Percentiles rank a stretch among this genome's conserved stretches.
These are phyloP conservation scores for Starmerella vaccinii DNA, from an alignment of 805 yeast genomes.

Conservation along the genomic window DNA sequence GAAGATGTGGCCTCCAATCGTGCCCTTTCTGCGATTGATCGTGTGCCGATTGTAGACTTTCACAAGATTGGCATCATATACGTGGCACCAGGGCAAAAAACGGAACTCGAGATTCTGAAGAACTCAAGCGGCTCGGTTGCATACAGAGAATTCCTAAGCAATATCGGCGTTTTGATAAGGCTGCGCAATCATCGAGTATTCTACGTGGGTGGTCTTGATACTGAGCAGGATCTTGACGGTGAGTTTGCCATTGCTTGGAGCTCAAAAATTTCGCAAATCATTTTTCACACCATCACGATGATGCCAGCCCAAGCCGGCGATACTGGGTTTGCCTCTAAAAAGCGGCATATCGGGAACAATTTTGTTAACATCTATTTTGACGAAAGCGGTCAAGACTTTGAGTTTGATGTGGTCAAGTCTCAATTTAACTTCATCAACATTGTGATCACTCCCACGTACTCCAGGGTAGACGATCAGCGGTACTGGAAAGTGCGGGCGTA, in stretches of 20 bases:
- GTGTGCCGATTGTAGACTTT: constrained; percentile 67
- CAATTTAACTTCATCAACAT: constrained; percentile 78
- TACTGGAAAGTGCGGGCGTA: constrained; percentile 52
- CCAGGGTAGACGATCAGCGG: constrained; percentile 17
- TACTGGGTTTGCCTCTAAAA: constrained; percentile 44
- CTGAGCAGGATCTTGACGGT: constrained; percentile 61
- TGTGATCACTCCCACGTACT: constrained; percentile 51
- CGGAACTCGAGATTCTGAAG: constrained; percentile 53
- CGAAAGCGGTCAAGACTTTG: constrained; percentile 58
- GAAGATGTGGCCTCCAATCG: constrained; percentile 41
- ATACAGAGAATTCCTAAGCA: constrained; percentile 49
- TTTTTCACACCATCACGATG: constrained; percentile 71
- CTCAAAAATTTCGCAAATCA: constrained; percentile 57
- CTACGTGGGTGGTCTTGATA: constrained; percentile 75
- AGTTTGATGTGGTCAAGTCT: constrained; percentile 58
- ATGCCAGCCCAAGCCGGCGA: constrained; percentile 54
- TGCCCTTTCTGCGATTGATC: constrained; percentile 54
- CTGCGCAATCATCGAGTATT: constrained; percentile 44
- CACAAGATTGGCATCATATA: constrained; percentile 72
- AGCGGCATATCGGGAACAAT: constrained; percentile 79
- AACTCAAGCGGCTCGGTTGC: constrained; percentile 53
- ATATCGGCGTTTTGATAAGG: constrained; percentile 51
- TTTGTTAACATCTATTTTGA: constrained; percentile 73
- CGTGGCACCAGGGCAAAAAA: constrained; percentile 55
- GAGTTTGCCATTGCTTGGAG: constrained; percentile 63